Evolutionary conservation across 371 early-diverging fungal species (phyloP).

Genomic region (Saksenaea vasiformis): DNA sequence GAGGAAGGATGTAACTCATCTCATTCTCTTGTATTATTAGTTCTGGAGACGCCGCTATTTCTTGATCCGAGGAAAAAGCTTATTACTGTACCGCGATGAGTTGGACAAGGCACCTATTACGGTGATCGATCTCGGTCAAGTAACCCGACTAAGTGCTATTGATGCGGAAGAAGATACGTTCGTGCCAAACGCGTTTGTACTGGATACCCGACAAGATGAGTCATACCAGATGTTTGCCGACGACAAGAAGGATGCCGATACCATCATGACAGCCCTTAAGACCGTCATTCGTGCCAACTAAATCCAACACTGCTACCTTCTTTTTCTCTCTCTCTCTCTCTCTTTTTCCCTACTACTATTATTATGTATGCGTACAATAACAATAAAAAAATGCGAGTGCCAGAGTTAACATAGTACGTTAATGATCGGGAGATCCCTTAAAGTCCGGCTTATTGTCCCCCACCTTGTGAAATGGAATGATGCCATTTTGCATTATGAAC

Average conservation of each 20-base stretch:
- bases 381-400: not conserved
- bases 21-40: not conserved
- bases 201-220: slow-evolving; percentile 30
- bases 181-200: slow-evolving; percentile 43
- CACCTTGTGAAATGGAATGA: too few relatives aligned
- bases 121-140: slow-evolving; percentile 41
- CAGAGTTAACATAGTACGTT: too few relatives aligned
- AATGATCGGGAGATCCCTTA: too few relatives aligned
- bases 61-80: slow-evolving; percentile 23
- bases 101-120: slow-evolving; percentile 43
- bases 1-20: slow-evolving; percentile 11
- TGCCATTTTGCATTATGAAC: not conserved
- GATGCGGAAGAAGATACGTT: slow-evolving; percentile 44
- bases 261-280: slow-evolving; percentile 42
- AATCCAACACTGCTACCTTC: not conserved
- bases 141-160: slow-evolving; percentile 29
- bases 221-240: slow-evolving; percentile 44
- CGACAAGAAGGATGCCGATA: slow-evolving; percentile 31
- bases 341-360: slow-evolving; percentile 2
- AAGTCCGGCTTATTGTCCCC: too few relatives aligned
- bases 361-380: not conserved
- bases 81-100: slow-evolving; percentile 24
- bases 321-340: slow-evolving; percentile 4
- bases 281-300: slow-evolving; percentile 24
- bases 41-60: slow-evolving; percentile 26